Base-by-base conservation (phyloP, 73 alveolate species). In the Stentor roeselii region DNA sequence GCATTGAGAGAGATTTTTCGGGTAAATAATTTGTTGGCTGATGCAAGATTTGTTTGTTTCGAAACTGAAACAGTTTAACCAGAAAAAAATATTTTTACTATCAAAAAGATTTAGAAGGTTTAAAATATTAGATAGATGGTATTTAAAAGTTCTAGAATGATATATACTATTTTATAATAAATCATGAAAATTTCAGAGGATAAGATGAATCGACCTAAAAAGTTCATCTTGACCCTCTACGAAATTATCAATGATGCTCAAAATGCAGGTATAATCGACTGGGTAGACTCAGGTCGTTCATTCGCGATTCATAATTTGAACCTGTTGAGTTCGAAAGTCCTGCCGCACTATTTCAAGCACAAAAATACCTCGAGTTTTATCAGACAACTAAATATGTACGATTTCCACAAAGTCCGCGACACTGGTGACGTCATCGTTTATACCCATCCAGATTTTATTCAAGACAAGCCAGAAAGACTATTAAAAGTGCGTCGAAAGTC, bases 271-370 rank as follows among this genome's bases (percentile, higher is more conserved):
- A 92, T 95, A 78, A 95, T 97, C 61, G 89, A 96, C 40, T 97
- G 99, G 99, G 92, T 90, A 59, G 99, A 93, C 40, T 93, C 83
- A 39, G 99, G 99, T 6, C 90, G 93, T 77, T 93, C 93, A 42
- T 98, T 98, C 86, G 78, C 96, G 6, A 95, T 98, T 42, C 86
- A 90, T 74, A 88, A 96, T 40, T 90, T 94, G n/a, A 93, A 90
- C 78, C 98, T 89, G 76, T 98, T 98, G 84, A 89, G 96, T 31
- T 98, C 95, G 83, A 90, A 96, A 39, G 97, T 98, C 27, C 94
- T 98, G 61, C 99, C 99, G 34, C 76, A 85, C 86, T 98, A 86
- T 88, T 98, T 92, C 89, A 98, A 98, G 78, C 99, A 98, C 87
- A 94, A 93, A 59, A 98, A 98, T 85, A 95, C 87, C 78, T 93